Evolutionary conservation across 768 basidiomycete species (phyloP), one percentile per base, ranked within the genome.

Genomic region (Tephrocybe rancida): DNA sequence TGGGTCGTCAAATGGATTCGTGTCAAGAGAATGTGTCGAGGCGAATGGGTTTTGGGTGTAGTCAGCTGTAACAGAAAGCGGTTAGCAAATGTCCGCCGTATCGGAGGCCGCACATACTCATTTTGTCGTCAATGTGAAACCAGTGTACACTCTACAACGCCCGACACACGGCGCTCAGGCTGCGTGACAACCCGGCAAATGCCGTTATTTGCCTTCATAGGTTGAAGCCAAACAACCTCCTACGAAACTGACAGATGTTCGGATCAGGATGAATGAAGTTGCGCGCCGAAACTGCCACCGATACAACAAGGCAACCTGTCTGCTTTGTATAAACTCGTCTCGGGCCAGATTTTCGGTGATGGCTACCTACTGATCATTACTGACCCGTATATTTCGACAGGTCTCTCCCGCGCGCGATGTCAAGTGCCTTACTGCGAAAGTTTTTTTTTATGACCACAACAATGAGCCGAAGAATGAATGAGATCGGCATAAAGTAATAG

Each of bases 1-100:
- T 27, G 90, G 90, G 80, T 95, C 93, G 62, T 92, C 92, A 66
- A 95, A 95, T 1, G 92, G 92, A 69, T 95, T 95, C 50, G 83
- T 78, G 66, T 93, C 92, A 45, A 94, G 86, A 2, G 90, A 90
- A 63, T 90, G 84, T 14, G 87, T 83, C 9, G 91, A 92, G 8
- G 90, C 86, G 70, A 94, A 94, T 0, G 92, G 92, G 60, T 94
- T 92, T 66, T 89, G 80, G 43, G 77, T 77, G 60, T 70, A 72
- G 52, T 69, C 71, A 60, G 67, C 69, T 73, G 49, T 19, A 39
- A 39, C 18, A 52, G 16, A 16, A 37, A 16, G 35, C 8, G n/a
- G 52, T 50, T 25, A 63, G 45, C 45, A 53, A 41, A 58, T 34
- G 44, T 45, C 39, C 52, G 19, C n/a, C 30, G 27, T 43, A 24